A percentile compares a stretch with the other conserved stretches of the same genome.
Evolutionary conservation across 768 basidiomycete species (phyloP).

Genomic region (Lactarius sp.): DNA sequence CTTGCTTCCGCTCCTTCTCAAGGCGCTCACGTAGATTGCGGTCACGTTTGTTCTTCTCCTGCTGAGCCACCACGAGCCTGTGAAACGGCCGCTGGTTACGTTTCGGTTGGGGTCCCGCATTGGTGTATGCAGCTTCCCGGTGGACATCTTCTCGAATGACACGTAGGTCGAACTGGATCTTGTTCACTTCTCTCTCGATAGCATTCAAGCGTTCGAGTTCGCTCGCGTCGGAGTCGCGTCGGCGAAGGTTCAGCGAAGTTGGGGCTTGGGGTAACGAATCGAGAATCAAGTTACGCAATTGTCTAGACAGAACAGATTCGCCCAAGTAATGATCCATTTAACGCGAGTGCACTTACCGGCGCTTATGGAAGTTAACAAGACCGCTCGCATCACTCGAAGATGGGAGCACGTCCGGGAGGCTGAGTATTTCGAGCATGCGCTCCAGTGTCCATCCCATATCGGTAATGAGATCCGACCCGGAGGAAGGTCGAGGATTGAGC

Average conservation of each 20-base stretch:
- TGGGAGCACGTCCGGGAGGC: constrained; percentile 64
- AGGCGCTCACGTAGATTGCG: constrained; percentile 61
- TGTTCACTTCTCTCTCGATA: constrained; percentile 63
- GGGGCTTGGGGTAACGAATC: constrained; percentile 45
- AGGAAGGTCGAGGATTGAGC: constrained; percentile 39
- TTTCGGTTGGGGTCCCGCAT: constrained; percentile 45
- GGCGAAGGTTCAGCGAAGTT: constrained; percentile 41
- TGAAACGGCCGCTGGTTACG: constrained; percentile 63
- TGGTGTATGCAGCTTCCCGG: constrained; percentile 51
- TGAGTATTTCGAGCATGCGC: constrained; percentile 73
- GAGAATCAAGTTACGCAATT: constrained; percentile 59
- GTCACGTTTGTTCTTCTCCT: constrained; percentile 81
- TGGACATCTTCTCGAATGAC: constrained; percentile 71
- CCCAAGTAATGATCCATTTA: neutral
- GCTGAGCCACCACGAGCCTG: constrained; percentile 54
- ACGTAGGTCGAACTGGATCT: constrained; percentile 63
- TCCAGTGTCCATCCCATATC: constrained; percentile 84
- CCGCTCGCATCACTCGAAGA: constrained; percentile 48
- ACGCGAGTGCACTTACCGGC: constrained; percentile 48
- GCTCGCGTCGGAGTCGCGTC: constrained; percentile 54
- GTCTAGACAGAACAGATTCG: constrained; percentile 39
- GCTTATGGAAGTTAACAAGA: constrained; percentile 78
- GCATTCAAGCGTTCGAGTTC: constrained; percentile 73
- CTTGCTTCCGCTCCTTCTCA: constrained; percentile 69
- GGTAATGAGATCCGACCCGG: constrained; percentile 50